Percentiles rank a stretch among this genome's conserved stretches.
Conservation (phyloP, 352 stramenopile genomes). For the Globisporangium paddicum region DNA sequence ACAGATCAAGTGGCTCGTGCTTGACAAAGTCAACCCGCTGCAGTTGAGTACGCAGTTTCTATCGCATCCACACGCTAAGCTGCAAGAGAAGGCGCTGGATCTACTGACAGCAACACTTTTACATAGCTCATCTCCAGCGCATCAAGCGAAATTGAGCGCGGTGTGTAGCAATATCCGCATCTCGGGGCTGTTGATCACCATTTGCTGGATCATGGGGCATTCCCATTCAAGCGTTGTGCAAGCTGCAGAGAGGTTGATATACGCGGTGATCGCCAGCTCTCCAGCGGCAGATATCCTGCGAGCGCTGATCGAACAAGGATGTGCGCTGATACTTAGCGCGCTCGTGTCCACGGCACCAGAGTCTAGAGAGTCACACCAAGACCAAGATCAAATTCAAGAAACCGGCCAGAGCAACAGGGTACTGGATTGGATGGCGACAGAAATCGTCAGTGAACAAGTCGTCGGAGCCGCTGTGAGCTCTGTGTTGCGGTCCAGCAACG, state of each 20-base stretch:
- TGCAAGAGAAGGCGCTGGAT: slow-evolving; percentile 7
- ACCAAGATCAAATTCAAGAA: background rate
- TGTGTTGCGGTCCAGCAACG: slow-evolving; percentile 11
- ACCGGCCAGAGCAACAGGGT: background rate
- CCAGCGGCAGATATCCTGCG: slow-evolving; percentile 4
- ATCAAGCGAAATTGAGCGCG: background rate
- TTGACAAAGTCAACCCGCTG: background rate
- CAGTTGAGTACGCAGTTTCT: background rate
- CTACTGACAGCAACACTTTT: background rate
- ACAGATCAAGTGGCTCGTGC: background rate
- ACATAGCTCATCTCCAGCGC: background rate
- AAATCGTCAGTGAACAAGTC: background rate
- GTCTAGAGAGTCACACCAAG: background rate
- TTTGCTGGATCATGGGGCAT: slow-evolving; percentile 14
- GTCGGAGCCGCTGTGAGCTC: background rate
- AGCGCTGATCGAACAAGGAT: slow-evolving; percentile 11
- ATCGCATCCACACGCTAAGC: background rate
- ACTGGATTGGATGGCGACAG: slow-evolving; percentile 3
- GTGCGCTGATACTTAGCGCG: background rate
- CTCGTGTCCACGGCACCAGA: background rate
- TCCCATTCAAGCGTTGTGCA: background rate
- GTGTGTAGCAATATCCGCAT: slow-evolving; percentile 2
- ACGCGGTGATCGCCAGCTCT: slow-evolving; percentile 1
- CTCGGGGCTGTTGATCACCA: slow-evolving; percentile 8
- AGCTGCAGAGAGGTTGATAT: slow-evolving; percentile 2